Evolutionary conservation across 768 basidiomycete genomes (phyloP), one percentile per base, ranked within the genome.

Genomic region (Boletus rubroflammeus): DNA sequence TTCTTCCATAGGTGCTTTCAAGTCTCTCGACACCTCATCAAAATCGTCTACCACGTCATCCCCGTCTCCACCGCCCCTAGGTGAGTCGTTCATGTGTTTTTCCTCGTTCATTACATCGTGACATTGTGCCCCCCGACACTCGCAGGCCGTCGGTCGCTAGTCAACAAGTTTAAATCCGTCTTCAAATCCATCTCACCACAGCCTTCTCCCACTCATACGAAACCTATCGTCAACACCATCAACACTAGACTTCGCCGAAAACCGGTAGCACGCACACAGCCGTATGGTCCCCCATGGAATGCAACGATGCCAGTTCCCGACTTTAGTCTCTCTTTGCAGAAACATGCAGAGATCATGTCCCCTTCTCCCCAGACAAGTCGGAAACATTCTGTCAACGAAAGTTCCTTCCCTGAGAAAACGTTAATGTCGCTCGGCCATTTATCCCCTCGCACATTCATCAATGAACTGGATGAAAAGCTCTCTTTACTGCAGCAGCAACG

Each of bases 221-320:
- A 58, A 11, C 39, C 58, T 6, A 21, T 49, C 40, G 13, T 59
- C 21, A 60, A 68, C 29, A 32, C 55, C 26, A 42, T 59, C 51
- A 53, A 46, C 5, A 44, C 60, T 9, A 64, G 51, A 35, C 58
- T 63, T 31, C 58, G 63, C 17, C 54, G 57, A 47, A 71, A 64
- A 40, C 63, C 67, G 4, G 61, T 61, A 5, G 53, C 63, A 34
- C 73, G 73, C 17, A 74, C 74, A 11, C 72, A 74, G 17, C 73
- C 73, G 5, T 74, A 74, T 25, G 68, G 70, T 11, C 66, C 71
- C 34, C 73, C 73, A 5, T 74, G 72, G 61, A 75, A 71, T 54
- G 66, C 61, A 17, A 53, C 56, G 2, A 70, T 70, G 68, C 67
- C 67, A 17, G 39, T 53, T n/a, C 44, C 35, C 13, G 59, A 64